Conservation (phyloP, 495 filamentous ascomycete species). For the Lasiosphaeriaceae sp. region DNA sequence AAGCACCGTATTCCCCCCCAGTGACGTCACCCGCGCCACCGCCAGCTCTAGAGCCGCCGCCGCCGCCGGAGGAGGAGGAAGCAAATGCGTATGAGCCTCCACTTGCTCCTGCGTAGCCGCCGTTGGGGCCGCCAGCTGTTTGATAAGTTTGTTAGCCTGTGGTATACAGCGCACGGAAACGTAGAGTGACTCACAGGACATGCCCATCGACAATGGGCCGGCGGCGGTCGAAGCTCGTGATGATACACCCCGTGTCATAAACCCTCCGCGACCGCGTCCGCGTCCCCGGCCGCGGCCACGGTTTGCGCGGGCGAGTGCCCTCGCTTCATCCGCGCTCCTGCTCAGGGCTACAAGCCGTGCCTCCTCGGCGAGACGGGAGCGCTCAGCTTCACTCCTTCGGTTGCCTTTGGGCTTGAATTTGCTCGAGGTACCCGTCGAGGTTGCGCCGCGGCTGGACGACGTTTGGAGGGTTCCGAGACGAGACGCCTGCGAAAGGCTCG, state of each 20-base stretch:
- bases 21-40: conserved; percentile 1
- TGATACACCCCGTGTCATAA: conserved; percentile 23
- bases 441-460: not conserved
- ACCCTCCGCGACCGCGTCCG: conserved; percentile 36
- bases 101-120: conserved; percentile 28
- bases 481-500: not conserved
- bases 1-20: conserved; percentile 20
- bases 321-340: conserved; percentile 30
- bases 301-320: conserved; percentile 13
- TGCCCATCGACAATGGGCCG: conserved; percentile 35
- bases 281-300: conserved; percentile 32
- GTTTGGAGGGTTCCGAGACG: not conserved
- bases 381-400: conserved; percentile 38
- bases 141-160: conserved; percentile 1
- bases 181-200: conserved; percentile 25
- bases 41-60: conserved; percentile 11
- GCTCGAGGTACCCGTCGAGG: not conserved
- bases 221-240: conserved; percentile 26
- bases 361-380: conserved; percentile 37
- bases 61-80: conserved; percentile 21
- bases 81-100: conserved; percentile 21
- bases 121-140: conserved; percentile 21
- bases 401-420: conserved; percentile 43
- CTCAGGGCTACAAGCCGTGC: conserved; percentile 27
- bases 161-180: not conserved